Conservation (phyloP, 1,284 basidiomycete species). For the Malassezia japonica region DNA sequence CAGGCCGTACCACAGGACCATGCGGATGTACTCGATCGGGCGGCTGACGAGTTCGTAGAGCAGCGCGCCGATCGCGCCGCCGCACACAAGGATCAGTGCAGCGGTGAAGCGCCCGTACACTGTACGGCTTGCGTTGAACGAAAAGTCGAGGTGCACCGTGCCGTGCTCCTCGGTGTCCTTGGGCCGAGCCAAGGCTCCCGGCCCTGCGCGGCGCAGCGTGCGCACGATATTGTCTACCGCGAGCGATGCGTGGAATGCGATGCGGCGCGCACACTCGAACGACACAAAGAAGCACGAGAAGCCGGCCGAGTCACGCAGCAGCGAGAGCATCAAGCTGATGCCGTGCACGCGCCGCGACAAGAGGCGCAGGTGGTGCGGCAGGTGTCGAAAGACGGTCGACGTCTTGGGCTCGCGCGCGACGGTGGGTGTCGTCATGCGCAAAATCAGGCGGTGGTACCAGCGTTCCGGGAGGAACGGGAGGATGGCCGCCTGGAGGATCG, state of each 20-base stretch:
- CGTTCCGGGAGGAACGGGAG: conserved; percentile 32
- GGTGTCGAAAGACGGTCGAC: conserved; percentile 3
- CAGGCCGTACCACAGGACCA: conserved; percentile 43
- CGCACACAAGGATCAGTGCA: conserved; percentile 32
- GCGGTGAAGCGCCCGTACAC: conserved; percentile 32
- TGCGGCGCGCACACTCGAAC: conserved; percentile 47
- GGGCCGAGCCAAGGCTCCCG: neutral
- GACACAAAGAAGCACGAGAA: conserved; percentile 49
- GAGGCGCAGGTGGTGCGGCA: conserved; percentile 10
- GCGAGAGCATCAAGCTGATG: conserved; percentile 40
- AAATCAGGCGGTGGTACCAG: conserved; percentile 17
- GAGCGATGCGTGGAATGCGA: conserved; percentile 38
- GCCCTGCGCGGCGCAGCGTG: neutral
- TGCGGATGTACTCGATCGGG: conserved; percentile 47
- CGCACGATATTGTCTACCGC: conserved; percentile 3
- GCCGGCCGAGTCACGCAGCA: conserved; percentile 47
- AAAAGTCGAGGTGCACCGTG: conserved; percentile 21
- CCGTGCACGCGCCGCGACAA: conserved; percentile 34
- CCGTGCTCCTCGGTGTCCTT: neutral
- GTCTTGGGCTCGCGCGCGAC: neutral
- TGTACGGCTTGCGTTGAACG: conserved; percentile 37
- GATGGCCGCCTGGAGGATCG: conserved; percentile 37
- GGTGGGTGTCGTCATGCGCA: conserved; percentile 4
- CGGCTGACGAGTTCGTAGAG: conserved; percentile 44
- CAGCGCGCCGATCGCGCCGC: conserved; percentile 40